Evolutionary conservation across 768 basidiomycete species (phyloP).

Genomic region (Kwoniella bestiolae): DNA sequence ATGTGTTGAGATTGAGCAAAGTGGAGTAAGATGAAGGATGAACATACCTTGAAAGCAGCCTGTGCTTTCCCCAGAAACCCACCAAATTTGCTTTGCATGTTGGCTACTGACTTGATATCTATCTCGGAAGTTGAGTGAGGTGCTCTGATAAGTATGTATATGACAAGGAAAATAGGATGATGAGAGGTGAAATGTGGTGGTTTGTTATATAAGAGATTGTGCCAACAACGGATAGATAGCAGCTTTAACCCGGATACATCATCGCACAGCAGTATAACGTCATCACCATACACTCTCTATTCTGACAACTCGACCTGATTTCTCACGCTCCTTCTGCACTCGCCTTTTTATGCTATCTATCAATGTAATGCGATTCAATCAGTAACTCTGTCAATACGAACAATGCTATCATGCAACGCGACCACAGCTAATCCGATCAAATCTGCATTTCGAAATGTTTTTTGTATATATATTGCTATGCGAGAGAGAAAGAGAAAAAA

Average conservation of each 20-base stretch:
- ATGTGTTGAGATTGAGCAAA: not conserved
- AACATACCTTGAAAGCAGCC: constrained; percentile 40
- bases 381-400: not conserved
- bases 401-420: constrained; percentile 1
- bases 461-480: constrained; percentile 18
- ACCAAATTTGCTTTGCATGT: constrained; percentile 31
- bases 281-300: not conserved
- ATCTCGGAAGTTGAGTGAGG: no score
- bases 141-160: no score
- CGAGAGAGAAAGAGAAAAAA: constrained; percentile 20
- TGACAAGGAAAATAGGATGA: no score
- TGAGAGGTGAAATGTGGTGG: not conserved
- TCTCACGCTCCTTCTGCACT: no score
- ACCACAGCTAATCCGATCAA: constrained; percentile 24
- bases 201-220: no score
- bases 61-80: constrained; percentile 42
- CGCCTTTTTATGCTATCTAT: no score
- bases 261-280: no score
- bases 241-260: no score
- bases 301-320: not conserved
- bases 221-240: no score
- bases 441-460: constrained; percentile 29
- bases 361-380: no score
- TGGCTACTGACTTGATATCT: no score
- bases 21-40: no score